These are phyloP conservation scores for Stentor roeselii DNA, from an alignment of 73 alveolate genomes.

Conservation along the genomic window DNA sequence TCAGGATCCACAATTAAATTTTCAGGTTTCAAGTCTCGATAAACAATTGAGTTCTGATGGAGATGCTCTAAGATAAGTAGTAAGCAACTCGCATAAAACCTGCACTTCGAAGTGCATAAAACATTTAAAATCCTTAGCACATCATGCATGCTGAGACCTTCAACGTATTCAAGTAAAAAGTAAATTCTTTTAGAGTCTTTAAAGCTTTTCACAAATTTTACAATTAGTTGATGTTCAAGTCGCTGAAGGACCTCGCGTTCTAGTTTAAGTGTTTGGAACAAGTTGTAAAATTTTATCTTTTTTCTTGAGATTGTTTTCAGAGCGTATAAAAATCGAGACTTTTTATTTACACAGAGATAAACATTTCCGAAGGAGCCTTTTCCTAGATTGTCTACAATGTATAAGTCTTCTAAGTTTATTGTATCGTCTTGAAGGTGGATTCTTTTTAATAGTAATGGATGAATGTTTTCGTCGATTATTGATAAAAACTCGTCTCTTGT, in stretches of 20 bases:
- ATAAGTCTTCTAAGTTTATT: slow-evolving; percentile 4
- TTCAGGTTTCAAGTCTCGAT: slow-evolving; percentile 17
- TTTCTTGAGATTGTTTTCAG: background rate
- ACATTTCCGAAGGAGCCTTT: background rate
- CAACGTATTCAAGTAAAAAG: slow-evolving; percentile 21
- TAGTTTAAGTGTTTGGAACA: background rate
- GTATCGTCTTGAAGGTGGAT: slow-evolving; percentile 4
- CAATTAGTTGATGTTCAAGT: slow-evolving; percentile 13
- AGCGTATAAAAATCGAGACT: background rate
- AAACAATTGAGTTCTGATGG: background rate
- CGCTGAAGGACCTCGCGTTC: background rate
- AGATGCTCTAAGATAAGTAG: slow-evolving; percentile 21
- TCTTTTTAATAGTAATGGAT: background rate
- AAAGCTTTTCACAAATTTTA: slow-evolving; percentile 9
- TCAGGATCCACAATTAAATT: background rate
- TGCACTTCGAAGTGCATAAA: background rate
- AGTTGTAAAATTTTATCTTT: background rate
- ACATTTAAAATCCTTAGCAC: background rate
- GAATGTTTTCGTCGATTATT: background rate
- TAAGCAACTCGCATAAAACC: background rate
- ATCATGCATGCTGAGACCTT: background rate
- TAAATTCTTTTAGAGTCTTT: slow-evolving; percentile 17
- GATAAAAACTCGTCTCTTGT: background rate
- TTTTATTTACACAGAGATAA: slow-evolving; percentile 1
- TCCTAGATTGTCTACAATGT: background rate